These are phyloP conservation scores for Chrysanthemum makinoi DNA, from an alignment of 129 eudicot genomes.

Conservation along the genomic window DNA sequence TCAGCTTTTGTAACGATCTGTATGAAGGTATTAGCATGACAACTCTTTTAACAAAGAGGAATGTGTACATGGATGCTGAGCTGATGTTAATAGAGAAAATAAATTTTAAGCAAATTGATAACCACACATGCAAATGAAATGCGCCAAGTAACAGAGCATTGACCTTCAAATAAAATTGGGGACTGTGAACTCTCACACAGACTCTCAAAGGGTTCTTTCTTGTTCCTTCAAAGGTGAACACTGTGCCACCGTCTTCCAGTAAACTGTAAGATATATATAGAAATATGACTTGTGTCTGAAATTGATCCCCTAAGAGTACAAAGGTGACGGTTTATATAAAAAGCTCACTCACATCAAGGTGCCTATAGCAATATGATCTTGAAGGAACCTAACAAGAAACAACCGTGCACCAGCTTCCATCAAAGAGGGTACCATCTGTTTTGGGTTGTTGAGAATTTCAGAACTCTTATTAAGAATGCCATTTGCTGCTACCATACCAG, in stretches of 20 bases:
- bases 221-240: constrained; percentile 77
- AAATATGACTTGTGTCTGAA: neutral
- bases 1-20: constrained; percentile 87
- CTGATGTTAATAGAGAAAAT: neutral
- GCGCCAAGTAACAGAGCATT: neutral
- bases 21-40: neutral
- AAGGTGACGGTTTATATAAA: neutral
- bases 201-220: constrained; percentile 41
- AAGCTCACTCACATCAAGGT: constrained; percentile 65
- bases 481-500: constrained; percentile 75
- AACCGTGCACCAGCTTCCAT: constrained; percentile 78
- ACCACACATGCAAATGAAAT: too few species aligned
- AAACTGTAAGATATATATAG: constrained; percentile 36
- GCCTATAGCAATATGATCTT: constrained; percentile 57
- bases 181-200: constrained; percentile 61
- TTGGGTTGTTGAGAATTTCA: constrained; percentile 58
- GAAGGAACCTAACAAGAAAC: constrained; percentile 71
- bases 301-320: neutral
- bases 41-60: too few species aligned
- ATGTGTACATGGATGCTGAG: neutral
- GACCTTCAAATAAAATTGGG: constrained; percentile 93
- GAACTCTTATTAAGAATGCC: constrained; percentile 50
- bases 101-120: too few species aligned
- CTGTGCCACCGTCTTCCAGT: constrained; percentile 83
- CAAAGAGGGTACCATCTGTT: constrained; percentile 85